A percentile compares a stretch with the other conserved stretches of the same genome.
Evolutionary conservation across 2,329 filamentous ascomycete genomes (phyloP).

Genomic region (Hypocreales sp.): DNA sequence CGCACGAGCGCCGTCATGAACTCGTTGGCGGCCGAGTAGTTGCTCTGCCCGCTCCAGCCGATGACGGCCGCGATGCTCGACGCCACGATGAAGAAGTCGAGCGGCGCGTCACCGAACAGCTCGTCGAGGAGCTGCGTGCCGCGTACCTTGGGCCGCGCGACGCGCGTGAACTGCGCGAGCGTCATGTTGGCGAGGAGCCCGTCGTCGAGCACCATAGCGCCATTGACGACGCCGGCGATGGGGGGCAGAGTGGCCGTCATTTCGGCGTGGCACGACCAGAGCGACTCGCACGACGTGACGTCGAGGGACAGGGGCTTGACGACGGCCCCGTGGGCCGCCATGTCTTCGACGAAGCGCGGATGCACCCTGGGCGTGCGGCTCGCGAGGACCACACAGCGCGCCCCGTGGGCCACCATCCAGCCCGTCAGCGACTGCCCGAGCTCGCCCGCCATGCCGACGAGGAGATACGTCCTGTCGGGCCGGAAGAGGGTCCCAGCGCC

Average conservation of each 20-base stretch:
- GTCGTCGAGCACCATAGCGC: conserved; percentile 19
- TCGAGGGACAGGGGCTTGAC: too few species aligned
- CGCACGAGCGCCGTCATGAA: conserved; percentile 22
- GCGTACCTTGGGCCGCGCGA: conserved; percentile 16
- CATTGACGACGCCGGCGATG: conserved; percentile 20
- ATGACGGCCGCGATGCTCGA: conserved; percentile 13
- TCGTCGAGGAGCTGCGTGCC: conserved; percentile 15
- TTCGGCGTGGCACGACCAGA: too few species aligned
- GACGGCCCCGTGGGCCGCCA: too few species aligned
- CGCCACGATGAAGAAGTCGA: conserved; percentile 21
- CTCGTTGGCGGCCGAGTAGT: conserved; percentile 26
- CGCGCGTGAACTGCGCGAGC: conserved; percentile 7
- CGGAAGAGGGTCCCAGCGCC: too few species aligned
- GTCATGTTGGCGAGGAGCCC: conserved; percentile 8
- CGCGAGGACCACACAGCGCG: conserved; percentile 14
- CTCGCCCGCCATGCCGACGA: conserved; percentile 12
- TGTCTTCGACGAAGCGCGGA: conserved; percentile 2
- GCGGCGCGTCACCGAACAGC: conserved; percentile 8
- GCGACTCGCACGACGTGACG: too few species aligned
- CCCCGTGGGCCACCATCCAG: conserved; percentile 17
- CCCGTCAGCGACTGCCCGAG: conserved; percentile 15
- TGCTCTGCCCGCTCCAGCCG: conserved; percentile 20
- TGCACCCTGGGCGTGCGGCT: conserved; percentile 15
- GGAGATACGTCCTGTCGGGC: conserved; percentile 13
- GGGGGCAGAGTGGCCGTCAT: conserved; percentile 15